A percentile compares a stretch with the other conserved stretches of the same genome.
phyloP scores from a whole-genome alignment of 129 eudicot genomes.

The Lactuca sativa region DNA sequence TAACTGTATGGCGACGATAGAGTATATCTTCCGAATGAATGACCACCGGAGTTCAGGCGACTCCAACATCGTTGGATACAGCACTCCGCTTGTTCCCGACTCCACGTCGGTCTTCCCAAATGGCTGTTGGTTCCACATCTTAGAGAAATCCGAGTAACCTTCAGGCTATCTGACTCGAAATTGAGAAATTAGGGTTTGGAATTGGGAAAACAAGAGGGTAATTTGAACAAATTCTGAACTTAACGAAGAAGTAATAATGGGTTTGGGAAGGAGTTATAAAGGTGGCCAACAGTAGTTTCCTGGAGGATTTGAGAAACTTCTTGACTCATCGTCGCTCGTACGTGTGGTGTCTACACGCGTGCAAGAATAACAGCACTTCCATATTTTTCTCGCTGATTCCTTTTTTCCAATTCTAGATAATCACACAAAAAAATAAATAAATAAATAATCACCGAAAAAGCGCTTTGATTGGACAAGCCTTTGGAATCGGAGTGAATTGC shows the following conservation, averaged over 20 bases:
- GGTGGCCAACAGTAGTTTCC: neutral
- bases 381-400: slow-evolving; percentile 13
- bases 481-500: too few species aligned
- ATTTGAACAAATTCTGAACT: slow-evolving; percentile 8
- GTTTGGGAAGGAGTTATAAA: slow-evolving; percentile 6
- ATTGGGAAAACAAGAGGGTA: neutral
- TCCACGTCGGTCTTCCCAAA: slow-evolving; percentile 63
- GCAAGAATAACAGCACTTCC: slow-evolving; percentile 2
- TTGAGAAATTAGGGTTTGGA: slow-evolving; percentile 4
- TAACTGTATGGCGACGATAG: slow-evolving; percentile 61
- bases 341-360: slow-evolving; percentile 25
- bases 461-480: too few species aligned
- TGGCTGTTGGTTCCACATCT: slow-evolving; percentile 55
- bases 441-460: too few species aligned
- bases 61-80: slow-evolving; percentile 76
- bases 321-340: slow-evolving; percentile 12
- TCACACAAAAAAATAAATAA: too few species aligned
- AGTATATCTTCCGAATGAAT: slow-evolving; percentile 68
- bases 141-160: neutral
- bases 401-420: neutral
- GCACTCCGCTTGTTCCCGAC: slow-evolving; percentile 34
- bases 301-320: slow-evolving; percentile 28
- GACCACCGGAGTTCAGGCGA: slow-evolving; percentile 79
- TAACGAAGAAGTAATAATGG: neutral
- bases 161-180: neutral